Evolutionary conservation across 345 rosid species (phyloP).

Genomic region (Boechera retrofracta): DNA sequence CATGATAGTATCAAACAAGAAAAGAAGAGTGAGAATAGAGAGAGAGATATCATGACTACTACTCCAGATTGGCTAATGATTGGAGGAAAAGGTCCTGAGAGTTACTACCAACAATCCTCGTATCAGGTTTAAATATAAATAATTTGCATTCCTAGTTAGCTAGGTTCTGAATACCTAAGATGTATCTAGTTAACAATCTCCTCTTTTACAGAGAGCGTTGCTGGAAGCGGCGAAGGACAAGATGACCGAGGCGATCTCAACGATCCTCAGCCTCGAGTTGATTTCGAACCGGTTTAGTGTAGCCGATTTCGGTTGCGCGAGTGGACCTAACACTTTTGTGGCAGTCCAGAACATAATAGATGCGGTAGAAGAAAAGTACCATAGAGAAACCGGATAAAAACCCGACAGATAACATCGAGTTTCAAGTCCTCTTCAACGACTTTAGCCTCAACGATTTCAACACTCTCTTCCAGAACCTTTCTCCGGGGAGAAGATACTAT

Average conservation of each 20-base stretch:
- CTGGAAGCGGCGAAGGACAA: background rate
- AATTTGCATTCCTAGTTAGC: too few relatives aligned
- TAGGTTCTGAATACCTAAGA: background rate
- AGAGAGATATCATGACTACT: conserved; percentile 4
- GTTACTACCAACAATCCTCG: conserved; percentile 31
- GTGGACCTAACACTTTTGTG: conserved; percentile 30
- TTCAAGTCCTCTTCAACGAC: conserved; percentile 38
- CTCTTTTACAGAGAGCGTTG: background rate
- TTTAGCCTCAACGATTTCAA: conserved; percentile 60
- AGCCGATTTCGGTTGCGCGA: conserved; percentile 25
- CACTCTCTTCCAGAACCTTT: conserved; percentile 53
- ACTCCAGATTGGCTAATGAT: conserved; percentile 15
- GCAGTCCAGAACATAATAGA: conserved; percentile 21
- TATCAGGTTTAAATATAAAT: conserved; percentile 29
- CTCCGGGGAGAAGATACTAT: conserved; percentile 30
- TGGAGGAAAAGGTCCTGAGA: conserved; percentile 38
- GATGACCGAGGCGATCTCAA: background rate
- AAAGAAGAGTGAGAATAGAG: background rate
- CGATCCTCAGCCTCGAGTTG: background rate
- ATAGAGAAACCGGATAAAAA: background rate
- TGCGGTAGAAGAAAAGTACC: background rate
- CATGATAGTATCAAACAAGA: background rate
- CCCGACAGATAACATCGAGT: conserved; percentile 6
- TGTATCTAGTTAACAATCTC: background rate
- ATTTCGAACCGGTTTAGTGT: background rate